Percentiles rank a stretch among this genome's conserved stretches.
Evolutionary conservation across 768 basidiomycete species (phyloP).

Genomic region (Candolleomyces aberdarensis): DNA sequence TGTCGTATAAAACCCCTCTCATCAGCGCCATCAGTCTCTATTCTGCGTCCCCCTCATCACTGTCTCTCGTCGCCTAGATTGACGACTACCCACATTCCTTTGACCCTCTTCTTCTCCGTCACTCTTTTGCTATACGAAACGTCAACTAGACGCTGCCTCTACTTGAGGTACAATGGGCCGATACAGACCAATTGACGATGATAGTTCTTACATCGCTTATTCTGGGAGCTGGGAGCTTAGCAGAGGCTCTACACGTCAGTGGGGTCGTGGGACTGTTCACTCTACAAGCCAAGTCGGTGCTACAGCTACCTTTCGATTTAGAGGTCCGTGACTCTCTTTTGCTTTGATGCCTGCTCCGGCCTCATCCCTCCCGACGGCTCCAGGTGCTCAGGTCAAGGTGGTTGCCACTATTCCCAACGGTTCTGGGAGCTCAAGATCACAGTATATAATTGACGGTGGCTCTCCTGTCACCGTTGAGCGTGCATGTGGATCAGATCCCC

Average conservation of each 20-base stretch:
- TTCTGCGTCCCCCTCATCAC: too few species aligned
- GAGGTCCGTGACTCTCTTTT: conserved; percentile 9
- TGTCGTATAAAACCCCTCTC: too few species aligned
- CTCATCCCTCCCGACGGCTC: neutral
- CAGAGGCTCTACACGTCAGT: conserved; percentile 18
- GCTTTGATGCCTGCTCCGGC: neutral
- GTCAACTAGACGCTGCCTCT: too few species aligned
- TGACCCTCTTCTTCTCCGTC: too few species aligned
- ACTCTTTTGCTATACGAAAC: too few species aligned
- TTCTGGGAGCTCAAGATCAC: conserved; percentile 11
- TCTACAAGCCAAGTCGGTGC: conserved; percentile 17
- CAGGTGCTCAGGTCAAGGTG: neutral
- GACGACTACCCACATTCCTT: too few species aligned
- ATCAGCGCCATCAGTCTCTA: too few species aligned
- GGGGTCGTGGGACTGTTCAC: conserved; percentile 15
- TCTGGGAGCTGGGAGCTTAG: conserved; percentile 13
- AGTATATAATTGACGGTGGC: conserved; percentile 15
- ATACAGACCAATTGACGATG: neutral
- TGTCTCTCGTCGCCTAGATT: too few species aligned
- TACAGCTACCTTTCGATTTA: conserved; percentile 19
- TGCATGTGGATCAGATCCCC: conserved; percentile 15
- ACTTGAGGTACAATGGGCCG: too few species aligned
- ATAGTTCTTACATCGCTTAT: conserved; percentile 10
- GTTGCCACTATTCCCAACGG: conserved; percentile 20
- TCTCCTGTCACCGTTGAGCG: conserved; percentile 9